Evolutionary conservation across 306 rosid genomes (phyloP).

Genomic region (Prosopis cineraria): DNA sequence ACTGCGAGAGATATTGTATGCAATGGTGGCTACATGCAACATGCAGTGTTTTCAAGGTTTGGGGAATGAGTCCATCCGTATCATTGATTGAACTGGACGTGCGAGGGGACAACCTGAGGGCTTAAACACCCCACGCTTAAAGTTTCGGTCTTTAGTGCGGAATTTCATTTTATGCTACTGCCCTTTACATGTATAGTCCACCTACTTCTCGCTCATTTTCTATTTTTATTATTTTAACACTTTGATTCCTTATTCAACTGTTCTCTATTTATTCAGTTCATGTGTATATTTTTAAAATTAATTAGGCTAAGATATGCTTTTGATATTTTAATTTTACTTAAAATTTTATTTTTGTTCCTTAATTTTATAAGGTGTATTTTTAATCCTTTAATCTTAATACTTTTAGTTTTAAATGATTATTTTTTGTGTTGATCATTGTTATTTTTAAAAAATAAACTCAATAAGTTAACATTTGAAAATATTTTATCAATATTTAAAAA

Average conservation of each 20-base stretch:
- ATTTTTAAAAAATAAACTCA: too few relatives aligned
- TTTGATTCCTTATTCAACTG: constrained; percentile 16
- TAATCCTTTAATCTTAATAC: too few relatives aligned
- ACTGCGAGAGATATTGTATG: constrained; percentile 39
- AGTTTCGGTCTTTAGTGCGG: constrained; percentile 16
- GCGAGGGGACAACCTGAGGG: constrained; percentile 20
- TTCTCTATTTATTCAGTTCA: neutral
- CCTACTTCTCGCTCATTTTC: constrained; percentile 28
- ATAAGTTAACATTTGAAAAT: too few relatives aligned
- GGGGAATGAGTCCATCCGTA: constrained; percentile 11
- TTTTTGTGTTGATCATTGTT: too few relatives aligned
- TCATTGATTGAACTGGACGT: constrained; percentile 35
- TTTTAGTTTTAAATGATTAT: too few relatives aligned
- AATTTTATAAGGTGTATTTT: too few relatives aligned
- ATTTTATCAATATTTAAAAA: too few relatives aligned
- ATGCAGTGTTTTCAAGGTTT: neutral
- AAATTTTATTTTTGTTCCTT: too few relatives aligned
- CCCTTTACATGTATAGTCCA: neutral
- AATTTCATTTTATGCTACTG: constrained; percentile 33
- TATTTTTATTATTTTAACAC: neutral
- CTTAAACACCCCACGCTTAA: constrained; percentile 42
- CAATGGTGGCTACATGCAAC: constrained; percentile 35
- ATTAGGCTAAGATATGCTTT: too few relatives aligned
- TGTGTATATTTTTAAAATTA: neutral
- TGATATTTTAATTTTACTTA: too few relatives aligned